A percentile compares a stretch with the other conserved stretches of the same genome.
These are phyloP conservation scores for Postia placenta DNA, from an alignment of 768 basidiomycete species.

Conservation along the genomic window DNA sequence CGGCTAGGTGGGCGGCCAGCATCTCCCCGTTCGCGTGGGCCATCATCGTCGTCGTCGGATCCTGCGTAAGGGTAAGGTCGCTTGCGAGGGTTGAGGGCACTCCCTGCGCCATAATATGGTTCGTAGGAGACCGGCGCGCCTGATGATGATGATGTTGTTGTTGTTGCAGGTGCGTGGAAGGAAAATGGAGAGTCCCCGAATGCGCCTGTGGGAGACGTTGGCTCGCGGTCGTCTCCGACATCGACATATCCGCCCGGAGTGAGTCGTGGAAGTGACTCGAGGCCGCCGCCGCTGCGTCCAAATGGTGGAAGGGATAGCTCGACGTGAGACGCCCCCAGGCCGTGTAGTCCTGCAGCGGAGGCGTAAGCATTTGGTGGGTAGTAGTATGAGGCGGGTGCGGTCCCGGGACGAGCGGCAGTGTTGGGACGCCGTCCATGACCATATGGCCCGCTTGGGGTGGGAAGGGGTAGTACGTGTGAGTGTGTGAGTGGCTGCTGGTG, in stretches of 20 bases:
- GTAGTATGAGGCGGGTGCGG: conserved; percentile 64
- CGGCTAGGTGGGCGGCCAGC: conserved; percentile 1
- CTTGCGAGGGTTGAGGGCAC: conserved; percentile 44
- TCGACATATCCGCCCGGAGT: conserved; percentile 15
- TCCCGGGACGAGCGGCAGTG: conserved; percentile 61
- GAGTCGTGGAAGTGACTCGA: conserved; percentile 20
- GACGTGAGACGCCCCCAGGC: conserved; percentile 37
- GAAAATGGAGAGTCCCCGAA: conserved; percentile 66
- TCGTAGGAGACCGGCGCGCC: conserved; percentile 23
- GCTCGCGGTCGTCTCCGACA: conserved; percentile 20
- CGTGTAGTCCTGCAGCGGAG: conserved; percentile 35
- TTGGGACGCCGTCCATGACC: conserved; percentile 43
- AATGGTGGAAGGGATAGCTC: conserved; percentile 32
- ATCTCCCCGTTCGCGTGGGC: conserved; percentile 16
- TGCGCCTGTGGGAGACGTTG: conserved; percentile 24
- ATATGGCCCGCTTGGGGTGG: conserved; percentile 33
- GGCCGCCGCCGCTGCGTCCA: conserved; percentile 32
- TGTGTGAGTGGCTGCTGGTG: conserved; percentile 30
- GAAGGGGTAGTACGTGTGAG: conserved; percentile 53
- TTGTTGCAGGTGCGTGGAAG: conserved; percentile 59
- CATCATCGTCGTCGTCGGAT: conserved; percentile 43
- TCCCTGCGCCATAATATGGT: conserved; percentile 14
- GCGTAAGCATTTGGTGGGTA: conserved; percentile 20
- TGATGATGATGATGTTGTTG: too few relatives aligned
- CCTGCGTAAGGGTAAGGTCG: conserved; percentile 56